Conservation (phyloP, 805 yeast genomes). For the Teunomyces stri region DNA sequence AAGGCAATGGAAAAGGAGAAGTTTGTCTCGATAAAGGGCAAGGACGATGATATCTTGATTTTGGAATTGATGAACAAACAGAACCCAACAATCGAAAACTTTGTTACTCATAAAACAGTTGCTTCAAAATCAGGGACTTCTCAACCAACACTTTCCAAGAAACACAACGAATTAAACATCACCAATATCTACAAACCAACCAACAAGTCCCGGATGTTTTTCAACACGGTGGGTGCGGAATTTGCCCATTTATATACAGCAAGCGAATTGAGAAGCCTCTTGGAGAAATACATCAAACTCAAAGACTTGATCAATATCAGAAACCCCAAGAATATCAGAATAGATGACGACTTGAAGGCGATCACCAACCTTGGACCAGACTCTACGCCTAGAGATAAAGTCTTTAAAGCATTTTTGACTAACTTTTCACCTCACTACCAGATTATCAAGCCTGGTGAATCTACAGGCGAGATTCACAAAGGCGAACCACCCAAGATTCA, state of each 20-base stretch:
- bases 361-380: constrained; percentile 33
- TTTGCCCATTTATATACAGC: constrained; percentile 47
- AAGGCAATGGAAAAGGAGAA: constrained; percentile 82
- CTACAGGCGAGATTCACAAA: constrained; percentile 37
- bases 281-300: constrained; percentile 55
- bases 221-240: constrained; percentile 40
- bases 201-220: constrained; percentile 44
- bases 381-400: constrained; percentile 41
- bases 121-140: constrained; percentile 13
- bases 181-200: constrained; percentile 58
- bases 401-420: constrained; percentile 43
- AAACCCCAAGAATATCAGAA: constrained; percentile 51
- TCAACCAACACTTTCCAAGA: constrained; percentile 22
- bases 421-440: constrained; percentile 51
- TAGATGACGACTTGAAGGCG: constrained; percentile 54
- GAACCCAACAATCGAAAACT: constrained; percentile 51
- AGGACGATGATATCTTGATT: constrained; percentile 75
- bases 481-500: constrained; percentile 70
- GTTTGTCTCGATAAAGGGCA: constrained; percentile 71
- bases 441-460: constrained; percentile 47
- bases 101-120: constrained; percentile 57
- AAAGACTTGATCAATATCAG: constrained; percentile 49
- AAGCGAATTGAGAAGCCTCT: constrained; percentile 50
- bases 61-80: constrained; percentile 46
- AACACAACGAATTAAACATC: constrained; percentile 26